Conservation (phyloP, 2,329 filamentous ascomycete genomes). For the Coniochaeta pulveracea region DNA sequence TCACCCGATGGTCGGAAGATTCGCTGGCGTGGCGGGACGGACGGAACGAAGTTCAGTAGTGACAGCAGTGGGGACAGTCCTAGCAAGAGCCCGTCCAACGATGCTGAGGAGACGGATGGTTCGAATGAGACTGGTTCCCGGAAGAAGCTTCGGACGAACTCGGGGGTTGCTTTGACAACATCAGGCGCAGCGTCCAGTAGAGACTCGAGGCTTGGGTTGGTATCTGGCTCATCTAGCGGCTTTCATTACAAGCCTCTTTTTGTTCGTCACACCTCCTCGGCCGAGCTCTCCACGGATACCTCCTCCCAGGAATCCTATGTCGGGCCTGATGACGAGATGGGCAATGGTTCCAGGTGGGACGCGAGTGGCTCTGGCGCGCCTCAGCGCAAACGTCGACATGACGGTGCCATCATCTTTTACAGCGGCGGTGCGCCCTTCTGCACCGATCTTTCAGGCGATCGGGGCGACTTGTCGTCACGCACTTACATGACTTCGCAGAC, state of each 20-base stretch:
- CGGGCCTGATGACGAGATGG: conserved; percentile 34
- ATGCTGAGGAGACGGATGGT: conserved; percentile 31
- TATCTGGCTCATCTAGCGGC: conserved; percentile 27
- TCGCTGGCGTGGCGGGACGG: conserved; percentile 61
- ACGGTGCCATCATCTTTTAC: conserved; percentile 70
- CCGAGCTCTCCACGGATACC: conserved; percentile 32
- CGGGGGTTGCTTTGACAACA: conserved; percentile 16
- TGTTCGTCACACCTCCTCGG: conserved; percentile 34
- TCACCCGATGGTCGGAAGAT: conserved; percentile 70
- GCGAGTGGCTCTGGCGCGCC: conserved; percentile 35
- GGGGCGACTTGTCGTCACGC: conserved; percentile 32
- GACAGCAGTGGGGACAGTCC: conserved; percentile 41
- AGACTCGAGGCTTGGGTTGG: conserved; percentile 26
- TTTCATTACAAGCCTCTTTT: conserved; percentile 59
- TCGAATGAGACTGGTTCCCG: conserved; percentile 27
- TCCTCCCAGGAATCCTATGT: conserved; percentile 31
- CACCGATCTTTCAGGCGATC: conserved; percentile 65
- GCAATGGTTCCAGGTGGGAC: conserved; percentile 31
- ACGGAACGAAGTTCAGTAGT: conserved; percentile 54
- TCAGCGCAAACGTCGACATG: conserved; percentile 38
- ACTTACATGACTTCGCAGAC: conserved; percentile 37
- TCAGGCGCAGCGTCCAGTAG: conserved; percentile 18
- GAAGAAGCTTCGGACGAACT: conserved; percentile 33
- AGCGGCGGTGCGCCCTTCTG: conserved; percentile 73
- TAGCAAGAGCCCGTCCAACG: conserved; percentile 35